These are phyloP conservation scores for Penicillium cosmopolitanum DNA, from an alignment of 495 filamentous ascomycete genomes.

Conservation along the genomic window DNA sequence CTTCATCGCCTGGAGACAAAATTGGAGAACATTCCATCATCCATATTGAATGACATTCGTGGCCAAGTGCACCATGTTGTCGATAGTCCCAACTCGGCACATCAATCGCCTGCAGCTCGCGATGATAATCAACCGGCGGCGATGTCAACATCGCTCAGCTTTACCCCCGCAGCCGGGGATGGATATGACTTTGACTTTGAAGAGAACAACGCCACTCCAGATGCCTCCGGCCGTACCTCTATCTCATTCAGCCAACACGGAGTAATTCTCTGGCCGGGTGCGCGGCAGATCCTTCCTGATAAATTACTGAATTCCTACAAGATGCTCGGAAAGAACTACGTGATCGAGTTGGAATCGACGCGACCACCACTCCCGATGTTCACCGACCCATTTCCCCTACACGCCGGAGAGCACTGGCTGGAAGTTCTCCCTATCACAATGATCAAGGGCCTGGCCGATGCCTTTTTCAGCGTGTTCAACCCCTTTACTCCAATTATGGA, in stretches of 20 bases:
- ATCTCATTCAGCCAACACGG: conserved; percentile 56
- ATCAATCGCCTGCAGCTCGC: conserved; percentile 23
- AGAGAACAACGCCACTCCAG: conserved; percentile 27
- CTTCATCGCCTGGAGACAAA: conserved; percentile 53
- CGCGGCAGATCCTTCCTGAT: conserved; percentile 39
- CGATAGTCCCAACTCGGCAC: conserved; percentile 17
- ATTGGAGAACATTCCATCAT: conserved; percentile 43
- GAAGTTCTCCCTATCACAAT: conserved; percentile 44
- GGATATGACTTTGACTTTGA: conserved; percentile 40
- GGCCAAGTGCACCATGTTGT: conserved; percentile 27
- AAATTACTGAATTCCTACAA: conserved; percentile 42
- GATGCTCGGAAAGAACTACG: conserved; percentile 49
- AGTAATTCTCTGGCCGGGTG: conserved; percentile 52
- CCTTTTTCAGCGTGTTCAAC: conserved; percentile 49
- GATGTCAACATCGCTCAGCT: conserved; percentile 19
- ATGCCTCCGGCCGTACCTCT: conserved; percentile 40
- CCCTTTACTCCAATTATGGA: conserved; percentile 54
- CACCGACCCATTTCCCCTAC: conserved; percentile 42
- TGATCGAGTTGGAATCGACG: conserved; percentile 48
- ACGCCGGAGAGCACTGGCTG: conserved; percentile 45
- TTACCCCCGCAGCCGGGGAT: conserved; percentile 35
- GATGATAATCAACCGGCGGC: conserved; percentile 14
- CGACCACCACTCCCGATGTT: conserved; percentile 46
- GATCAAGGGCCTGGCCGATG: conserved; percentile 49
- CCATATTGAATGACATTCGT: conserved; percentile 39